Conservation (phyloP, 495 filamentous ascomycete species). For the Acidiella bohemica region DNA sequence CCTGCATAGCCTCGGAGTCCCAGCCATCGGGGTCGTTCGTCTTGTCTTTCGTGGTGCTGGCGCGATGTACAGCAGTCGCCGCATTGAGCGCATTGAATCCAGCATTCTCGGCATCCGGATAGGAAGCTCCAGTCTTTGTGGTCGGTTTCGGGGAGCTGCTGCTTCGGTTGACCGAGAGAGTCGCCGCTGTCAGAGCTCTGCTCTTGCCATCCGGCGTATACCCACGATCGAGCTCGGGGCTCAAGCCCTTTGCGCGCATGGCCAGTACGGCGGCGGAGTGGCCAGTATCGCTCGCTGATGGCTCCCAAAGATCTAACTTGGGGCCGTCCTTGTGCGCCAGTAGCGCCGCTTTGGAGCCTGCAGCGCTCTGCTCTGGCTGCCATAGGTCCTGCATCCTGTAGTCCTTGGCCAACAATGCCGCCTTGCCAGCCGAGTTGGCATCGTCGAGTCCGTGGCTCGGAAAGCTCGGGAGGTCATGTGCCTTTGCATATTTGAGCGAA, state of each 20-base stretch:
- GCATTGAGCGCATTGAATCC: slow-evolving; percentile 52
- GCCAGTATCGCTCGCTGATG: slow-evolving; percentile 36
- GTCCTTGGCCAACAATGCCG: slow-evolving; percentile 55
- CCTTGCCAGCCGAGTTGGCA: slow-evolving; percentile 40
- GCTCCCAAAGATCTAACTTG: slow-evolving; percentile 38
- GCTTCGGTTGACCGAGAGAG: slow-evolving; percentile 48
- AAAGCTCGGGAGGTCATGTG: slow-evolving; percentile 53
- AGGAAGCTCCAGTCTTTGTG: slow-evolving; percentile 25
- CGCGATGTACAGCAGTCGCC: slow-evolving; percentile 43
- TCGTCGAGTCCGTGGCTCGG: slow-evolving; percentile 49
- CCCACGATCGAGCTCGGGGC: slow-evolving; percentile 33
- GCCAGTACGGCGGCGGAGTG: slow-evolving; percentile 47
- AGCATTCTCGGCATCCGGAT: slow-evolving; percentile 46
- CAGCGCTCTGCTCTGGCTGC: slow-evolving; percentile 41
- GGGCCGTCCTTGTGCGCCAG: slow-evolving; percentile 50
- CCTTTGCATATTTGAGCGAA: slow-evolving; percentile 52
- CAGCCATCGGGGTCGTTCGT: slow-evolving; percentile 16
- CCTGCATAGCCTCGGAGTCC: slow-evolving; percentile 37
- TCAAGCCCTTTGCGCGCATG: slow-evolving; percentile 33
- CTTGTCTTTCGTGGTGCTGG: slow-evolving; percentile 22
- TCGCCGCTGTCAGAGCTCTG: slow-evolving; percentile 56
- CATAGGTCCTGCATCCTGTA: slow-evolving; percentile 43
- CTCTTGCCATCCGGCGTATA: slow-evolving; percentile 36
- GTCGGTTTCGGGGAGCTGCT: slow-evolving; percentile 45
- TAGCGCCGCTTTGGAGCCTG: slow-evolving; percentile 60